phyloP scores from a whole-genome alignment of 176 grass and related monocot genomes.

The Avena insularis region DNA sequence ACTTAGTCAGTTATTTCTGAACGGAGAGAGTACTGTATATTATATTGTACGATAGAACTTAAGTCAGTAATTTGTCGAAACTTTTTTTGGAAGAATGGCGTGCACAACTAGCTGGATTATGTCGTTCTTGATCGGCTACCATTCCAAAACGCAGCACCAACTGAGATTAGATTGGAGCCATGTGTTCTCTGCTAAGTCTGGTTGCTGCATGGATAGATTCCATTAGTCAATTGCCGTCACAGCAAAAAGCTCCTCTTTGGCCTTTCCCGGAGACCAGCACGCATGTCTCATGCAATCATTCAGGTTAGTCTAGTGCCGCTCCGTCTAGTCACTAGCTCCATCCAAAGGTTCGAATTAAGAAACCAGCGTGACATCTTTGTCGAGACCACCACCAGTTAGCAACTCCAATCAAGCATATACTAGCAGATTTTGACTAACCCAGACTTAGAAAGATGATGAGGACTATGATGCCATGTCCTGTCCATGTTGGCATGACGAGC shows the following conservation, averaged over 20 bases:
- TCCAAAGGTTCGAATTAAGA: background rate
- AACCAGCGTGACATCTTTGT: constrained; percentile 20
- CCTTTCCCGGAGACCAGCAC: constrained; percentile 33
- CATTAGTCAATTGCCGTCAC: constrained; percentile 30
- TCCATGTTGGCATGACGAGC: constrained; percentile 20
- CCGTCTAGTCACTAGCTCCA: background rate
- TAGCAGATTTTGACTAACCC: background rate
- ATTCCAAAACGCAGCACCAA: background rate
- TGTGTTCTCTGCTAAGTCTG: background rate
- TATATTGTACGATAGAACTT: no score
- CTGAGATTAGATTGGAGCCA: background rate
- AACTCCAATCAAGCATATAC: constrained; percentile 4
- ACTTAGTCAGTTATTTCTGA: no score
- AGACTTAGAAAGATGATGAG: background rate
- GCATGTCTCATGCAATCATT: constrained; percentile 34
- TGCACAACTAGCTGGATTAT: no score
- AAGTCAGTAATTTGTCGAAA: no score
- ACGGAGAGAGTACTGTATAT: no score
- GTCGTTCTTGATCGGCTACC: background rate
- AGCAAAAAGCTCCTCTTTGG: constrained; percentile 36
- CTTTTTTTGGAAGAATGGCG: no score
- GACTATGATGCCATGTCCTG: constrained; percentile 16
- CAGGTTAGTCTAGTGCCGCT: background rate
- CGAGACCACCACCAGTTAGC: constrained; percentile 22
- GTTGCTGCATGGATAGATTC: constrained; percentile 19